Base-by-base conservation (phyloP, 305 asterid species). In the Rubia balearica region DNA sequence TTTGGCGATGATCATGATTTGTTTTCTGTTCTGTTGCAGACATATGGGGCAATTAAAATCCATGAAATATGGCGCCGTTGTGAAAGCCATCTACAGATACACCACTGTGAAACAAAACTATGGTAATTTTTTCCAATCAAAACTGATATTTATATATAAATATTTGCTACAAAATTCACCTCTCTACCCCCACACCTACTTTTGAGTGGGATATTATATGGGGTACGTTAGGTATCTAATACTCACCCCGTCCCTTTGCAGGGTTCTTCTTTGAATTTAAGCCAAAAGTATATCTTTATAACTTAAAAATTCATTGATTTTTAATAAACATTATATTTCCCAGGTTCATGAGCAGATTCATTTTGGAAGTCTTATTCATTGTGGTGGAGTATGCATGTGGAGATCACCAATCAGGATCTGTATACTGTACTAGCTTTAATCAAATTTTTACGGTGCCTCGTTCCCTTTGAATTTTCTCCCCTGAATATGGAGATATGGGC, bases 21-120 rank as follows among this genome's bases (percentile, higher is more conserved):
- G 11, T 19, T 71, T 48, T 65, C 36, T 7, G 67, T 62, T 49
- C 74, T 59, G 71, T 80, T 85, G 85, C 95, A 95, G 99, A 81
- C 98, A 95, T 83, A 88, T 95, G 98, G 99, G 98, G 46, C 71
- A 89, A 60, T 61, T 95, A 74, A 86, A 82, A 74, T 80, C 85
- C 38, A 85, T 84, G 95, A 88, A 84, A 75, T 79, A 77, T 45
- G 96, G 99, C 69, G 81, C 89, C 73, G 87, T 95, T 51, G 57
- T 86, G 42, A 91, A 92, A 79, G 94, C 96, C 80, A 83, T 95
- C 51, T 84, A 73, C 75, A 81, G 83, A 83, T 93, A 84, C 85
- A 89, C 96, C 10, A 84, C 41, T 81, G 96, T 93, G 72, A 92
- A 72, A 65, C 98, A 93, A 77, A 93, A 93, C 85, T 91, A 88